Percentiles rank a stretch among this genome's conserved stretches.
phyloP scores from a whole-genome alignment of 2,329 filamentous ascomycete genomes.

The Hymenoscyphus albidus region DNA sequence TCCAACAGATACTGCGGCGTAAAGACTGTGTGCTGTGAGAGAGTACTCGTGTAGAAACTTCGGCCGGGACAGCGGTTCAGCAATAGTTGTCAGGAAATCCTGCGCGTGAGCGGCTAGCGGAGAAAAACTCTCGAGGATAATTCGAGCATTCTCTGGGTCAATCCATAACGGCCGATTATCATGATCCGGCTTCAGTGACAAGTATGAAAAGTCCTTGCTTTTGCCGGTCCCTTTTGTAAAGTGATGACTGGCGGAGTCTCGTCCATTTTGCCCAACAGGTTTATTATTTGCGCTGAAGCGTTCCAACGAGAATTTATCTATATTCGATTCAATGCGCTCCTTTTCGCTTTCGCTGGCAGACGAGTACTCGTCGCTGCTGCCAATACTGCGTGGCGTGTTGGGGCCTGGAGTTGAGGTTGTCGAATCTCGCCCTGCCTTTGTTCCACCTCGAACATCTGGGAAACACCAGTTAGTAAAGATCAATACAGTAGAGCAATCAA shows the following conservation, averaged over 20 bases:
- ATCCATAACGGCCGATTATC: conserved; percentile 91
- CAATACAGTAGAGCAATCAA: conserved; percentile 24
- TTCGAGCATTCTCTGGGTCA: conserved; percentile 77
- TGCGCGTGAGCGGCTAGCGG: conserved; percentile 82
- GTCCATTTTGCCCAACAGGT: conserved; percentile 7
- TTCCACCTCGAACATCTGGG: conserved; percentile 42
- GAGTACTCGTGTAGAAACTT: conserved; percentile 91
- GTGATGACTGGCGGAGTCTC: conserved; percentile 35
- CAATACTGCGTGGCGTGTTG: conserved; percentile 56
- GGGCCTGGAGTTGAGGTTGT: conserved; percentile 58
- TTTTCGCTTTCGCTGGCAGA: conserved; percentile 38
- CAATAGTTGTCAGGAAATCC: conserved; percentile 93
- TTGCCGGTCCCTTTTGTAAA: conserved; percentile 26
- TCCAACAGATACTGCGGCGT: conserved; percentile 94
- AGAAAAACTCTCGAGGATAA: conserved; percentile 92
- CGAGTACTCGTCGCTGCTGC: conserved; percentile 47
- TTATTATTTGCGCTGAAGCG: conserved; percentile 28
- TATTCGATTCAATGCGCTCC: conserved; percentile 41
- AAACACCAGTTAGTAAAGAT: conserved; percentile 32
- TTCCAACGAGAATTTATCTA: conserved; percentile 53
- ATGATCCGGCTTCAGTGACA: conserved; percentile 83
- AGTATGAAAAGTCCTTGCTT: conserved; percentile 65
- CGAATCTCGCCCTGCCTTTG: conserved; percentile 55
- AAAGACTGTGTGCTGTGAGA: conserved; percentile 86
- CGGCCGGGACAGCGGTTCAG: conserved; percentile 86